Percentiles rank a stretch among this genome's conserved stretches.
Conservation (phyloP, 768 basidiomycete species). For the Galerina sulciceps region DNA sequence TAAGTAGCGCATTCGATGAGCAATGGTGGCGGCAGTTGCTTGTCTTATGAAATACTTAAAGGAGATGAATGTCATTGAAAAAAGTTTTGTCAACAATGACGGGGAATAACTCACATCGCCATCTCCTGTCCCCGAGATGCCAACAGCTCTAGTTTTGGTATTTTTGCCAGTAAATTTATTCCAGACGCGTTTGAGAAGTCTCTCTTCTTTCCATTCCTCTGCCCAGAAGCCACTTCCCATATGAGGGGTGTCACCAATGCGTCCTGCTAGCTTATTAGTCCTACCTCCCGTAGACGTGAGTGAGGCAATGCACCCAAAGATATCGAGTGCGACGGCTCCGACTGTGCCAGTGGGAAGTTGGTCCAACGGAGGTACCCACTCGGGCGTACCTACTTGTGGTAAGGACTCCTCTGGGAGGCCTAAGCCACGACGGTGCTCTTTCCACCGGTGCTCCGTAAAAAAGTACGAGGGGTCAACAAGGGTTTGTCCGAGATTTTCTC, state of each 20-base stretch:
- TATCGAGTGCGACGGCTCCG: conserved; percentile 82
- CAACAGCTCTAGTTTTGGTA: conserved; percentile 48
- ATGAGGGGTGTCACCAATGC: conserved; percentile 82
- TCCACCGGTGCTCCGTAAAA: conserved; percentile 77
- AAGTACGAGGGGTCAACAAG: conserved; percentile 80
- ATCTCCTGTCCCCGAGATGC: conserved; percentile 85
- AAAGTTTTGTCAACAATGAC: too few species aligned
- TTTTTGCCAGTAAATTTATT: conserved; percentile 16
- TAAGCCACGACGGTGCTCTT: conserved; percentile 73
- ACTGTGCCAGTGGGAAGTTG: conserved; percentile 78
- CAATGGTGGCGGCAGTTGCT: conserved; percentile 68
- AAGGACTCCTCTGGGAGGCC: conserved; percentile 73
- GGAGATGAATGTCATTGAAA: not conserved
- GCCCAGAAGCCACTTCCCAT: conserved; percentile 87
- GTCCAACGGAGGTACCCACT: conserved; percentile 43
- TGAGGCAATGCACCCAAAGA: conserved; percentile 70
- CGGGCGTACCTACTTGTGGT: conserved; percentile 30
- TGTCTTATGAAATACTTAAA: conserved; percentile 77
- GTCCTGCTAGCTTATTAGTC: conserved; percentile 83
- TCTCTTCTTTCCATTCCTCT: conserved; percentile 63
- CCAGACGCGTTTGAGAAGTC: conserved; percentile 41
- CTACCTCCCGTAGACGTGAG: conserved; percentile 82
- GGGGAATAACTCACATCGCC: conserved; percentile 67
- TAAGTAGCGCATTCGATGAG: conserved; percentile 65
- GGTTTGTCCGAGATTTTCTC: conserved; percentile 53